Evolutionary conservation across 164 flowering plant species (phyloP), one percentile per base, ranked within the genome.

Genomic region (Aristolochia fimbriata): DNA sequence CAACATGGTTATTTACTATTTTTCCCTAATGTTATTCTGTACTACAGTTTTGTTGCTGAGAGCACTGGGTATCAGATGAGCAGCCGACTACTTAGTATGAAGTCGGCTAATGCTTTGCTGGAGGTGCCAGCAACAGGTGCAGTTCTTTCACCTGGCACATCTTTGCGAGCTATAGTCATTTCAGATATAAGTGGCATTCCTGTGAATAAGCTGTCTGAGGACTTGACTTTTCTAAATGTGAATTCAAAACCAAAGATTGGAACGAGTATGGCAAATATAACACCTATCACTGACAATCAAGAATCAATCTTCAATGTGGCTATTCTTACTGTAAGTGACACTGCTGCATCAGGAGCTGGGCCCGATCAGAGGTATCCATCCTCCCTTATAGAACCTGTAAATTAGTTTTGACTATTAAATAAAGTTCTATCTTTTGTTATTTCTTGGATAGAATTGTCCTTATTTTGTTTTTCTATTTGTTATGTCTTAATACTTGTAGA

Each of bases 11-110:
- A 20, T 19, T 12, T 20, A 20, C 22, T 2, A 5, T 51, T 21
- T 51, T 51, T 24, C n/a, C 49, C 19, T 45, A 37, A 37, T 7
- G 12, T 10, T 37, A 37, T 37, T 37, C 15, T 62, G 51, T 17
- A 50, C 64, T 68, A 66, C 78, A 91, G 96, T 56, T 91, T 91
- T 76, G 79, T 85, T 71, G 96, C 98, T 55, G 90, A 84, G 79
- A 87, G 98, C 75, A 92, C 96, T 67, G 98, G 96, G 16, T 81
- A 73, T 69, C 96, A 89, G 72, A 76, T 75, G 72, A 85, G 96
- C 76, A 87, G 97, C 62, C 79, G 98, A 53, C 90, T 93, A 57
- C 73, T 93, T 41, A 87, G 90, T 69, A 84, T 87, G 97, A 90
- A 83, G 69, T 81, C 87, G 17, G 94, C 96, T 62, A 93, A 93